Base-by-base conservation (phyloP, 768 basidiomycete species). In the Boletus eberwhitei region DNA sequence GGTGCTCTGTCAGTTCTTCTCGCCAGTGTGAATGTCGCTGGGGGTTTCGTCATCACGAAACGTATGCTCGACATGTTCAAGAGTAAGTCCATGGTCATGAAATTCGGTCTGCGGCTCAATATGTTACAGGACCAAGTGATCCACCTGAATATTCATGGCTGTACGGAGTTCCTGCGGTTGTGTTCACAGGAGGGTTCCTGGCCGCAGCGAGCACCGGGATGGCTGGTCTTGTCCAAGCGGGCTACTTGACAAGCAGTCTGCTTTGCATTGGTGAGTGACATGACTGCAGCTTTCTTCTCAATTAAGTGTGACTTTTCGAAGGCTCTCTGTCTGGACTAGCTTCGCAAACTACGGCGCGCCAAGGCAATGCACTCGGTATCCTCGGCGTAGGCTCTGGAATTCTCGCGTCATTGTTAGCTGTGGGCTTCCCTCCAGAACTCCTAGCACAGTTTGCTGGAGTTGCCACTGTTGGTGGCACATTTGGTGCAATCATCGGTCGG, bases 51-150 rank as follows among this genome's bases (percentile, higher is more conserved):
- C 37, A 87, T 93, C 62, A 93, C 90, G 22, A 92, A 92, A 70
- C 85, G 91, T 40, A 94, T 94, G 92, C 75, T 94, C 56, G 90
- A 93, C 64, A 91, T 94, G 87, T 94, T 94, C 71, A 90, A 88
- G 73, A 85, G 92, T 88, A 68, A 58, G 79, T 58, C 9, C 13
- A 40, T 49, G 17, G 19, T 4, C 19, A 32, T 12, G 29, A 31
- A 31, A 19, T 50, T 17, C 38, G 32, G 26, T 32, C 17, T 52
- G 3, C 17, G 35, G 29, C 54, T 55, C 52, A 60, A n/a, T 43
- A 46, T 34, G 52, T 9, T 53, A 29, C 60, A 89, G 87, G 88
- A 34, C 84, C 85, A 14, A 85, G 83, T 48, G 92, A 94, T 71
- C 92, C 92, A 9, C 90, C 92, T 5, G 92, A 94, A 65, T 93